Percentiles rank a stretch among this genome's conserved stretches.
Conservation (phyloP, 257 asterid species). For the Jacaranda mimosifolia region DNA sequence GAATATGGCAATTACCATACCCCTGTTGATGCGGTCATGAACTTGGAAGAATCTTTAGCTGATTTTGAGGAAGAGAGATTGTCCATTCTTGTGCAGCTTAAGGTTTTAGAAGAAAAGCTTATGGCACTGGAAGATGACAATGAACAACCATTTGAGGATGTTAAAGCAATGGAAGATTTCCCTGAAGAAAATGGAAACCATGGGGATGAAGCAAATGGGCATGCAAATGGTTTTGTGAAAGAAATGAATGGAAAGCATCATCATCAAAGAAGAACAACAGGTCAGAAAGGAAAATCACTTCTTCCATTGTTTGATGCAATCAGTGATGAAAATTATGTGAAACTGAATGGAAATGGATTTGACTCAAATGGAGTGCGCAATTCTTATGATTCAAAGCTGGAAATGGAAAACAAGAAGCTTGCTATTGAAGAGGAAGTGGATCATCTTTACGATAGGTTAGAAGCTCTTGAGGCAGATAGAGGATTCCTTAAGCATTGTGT, state of each 20-base stretch:
- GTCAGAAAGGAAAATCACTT: constrained; percentile 52
- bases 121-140: constrained; percentile 53
- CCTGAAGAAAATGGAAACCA: constrained; percentile 41
- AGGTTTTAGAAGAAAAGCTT: constrained; percentile 67
- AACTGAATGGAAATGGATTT: constrained; percentile 39
- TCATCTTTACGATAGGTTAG: constrained; percentile 66
- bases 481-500: constrained; percentile 70
- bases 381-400: constrained; percentile 28
- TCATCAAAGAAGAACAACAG: constrained; percentile 37
- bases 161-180: constrained; percentile 30
- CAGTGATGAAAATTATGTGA: constrained; percentile 47
- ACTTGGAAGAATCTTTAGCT: constrained; percentile 64
- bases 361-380: constrained; percentile 43
- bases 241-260: constrained; percentile 48
- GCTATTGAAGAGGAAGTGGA: constrained; percentile 65
- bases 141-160: constrained; percentile 42
- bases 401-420: constrained; percentile 45
- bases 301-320: constrained; percentile 71
- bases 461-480: constrained; percentile 74
- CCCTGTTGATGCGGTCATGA: constrained; percentile 54
- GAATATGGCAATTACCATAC: constrained; percentile 46
- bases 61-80: constrained; percentile 73
- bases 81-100: constrained; percentile 68
- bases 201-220: constrained; percentile 39
- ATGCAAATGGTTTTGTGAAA: constrained; percentile 48